phyloP scores from a whole-genome alignment of 2,329 filamentous ascomycete genomes.

The Ophiognomonia clavigignenti-juglandacearum region DNA sequence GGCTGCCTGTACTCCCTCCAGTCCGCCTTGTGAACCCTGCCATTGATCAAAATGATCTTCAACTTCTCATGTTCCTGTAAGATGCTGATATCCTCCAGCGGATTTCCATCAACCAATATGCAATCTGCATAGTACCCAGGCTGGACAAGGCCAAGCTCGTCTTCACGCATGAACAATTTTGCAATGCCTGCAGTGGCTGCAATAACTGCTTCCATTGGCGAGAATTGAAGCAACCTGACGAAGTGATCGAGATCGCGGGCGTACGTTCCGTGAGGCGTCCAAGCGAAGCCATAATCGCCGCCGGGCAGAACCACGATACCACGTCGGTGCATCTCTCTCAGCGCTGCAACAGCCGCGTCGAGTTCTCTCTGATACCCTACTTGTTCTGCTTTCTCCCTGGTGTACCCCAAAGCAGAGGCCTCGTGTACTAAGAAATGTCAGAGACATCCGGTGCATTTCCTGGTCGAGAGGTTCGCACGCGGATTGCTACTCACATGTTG shows the following conservation, averaged over 20 bases:
- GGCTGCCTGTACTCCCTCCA: too few relatives aligned
- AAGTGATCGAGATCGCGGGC: constrained; percentile 42
- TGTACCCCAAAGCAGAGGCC: constrained; percentile 34
- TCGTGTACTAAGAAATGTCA: too few relatives aligned
- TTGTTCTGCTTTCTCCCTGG: constrained; percentile 35
- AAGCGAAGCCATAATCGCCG: constrained; percentile 43
- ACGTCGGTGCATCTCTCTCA: constrained; percentile 39
- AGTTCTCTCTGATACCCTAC: constrained; percentile 39
- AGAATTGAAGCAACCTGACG: constrained; percentile 38
- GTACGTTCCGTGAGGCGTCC: constrained; percentile 44
- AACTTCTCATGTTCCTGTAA: constrained; percentile 38
- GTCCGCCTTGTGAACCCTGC: constrained; percentile 35
- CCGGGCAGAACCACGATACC: constrained; percentile 41
- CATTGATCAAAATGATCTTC: constrained; percentile 43
- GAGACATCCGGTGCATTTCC: too few relatives aligned
- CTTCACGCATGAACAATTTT: constrained; percentile 34
- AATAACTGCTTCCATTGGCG: constrained; percentile 37
- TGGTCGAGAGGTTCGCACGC: too few relatives aligned
- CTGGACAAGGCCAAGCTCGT: constrained; percentile 36
- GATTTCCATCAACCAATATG: constrained; percentile 41
- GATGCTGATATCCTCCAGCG: constrained; percentile 34
- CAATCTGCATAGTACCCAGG: constrained; percentile 38
- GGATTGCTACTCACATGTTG: too few relatives aligned
- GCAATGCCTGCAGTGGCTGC: constrained; percentile 35
- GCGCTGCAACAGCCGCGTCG: constrained; percentile 30